These are phyloP conservation scores for Marasmius tenuissimus DNA, from an alignment of 1,284 basidiomycete species.

Conservation along the genomic window DNA sequence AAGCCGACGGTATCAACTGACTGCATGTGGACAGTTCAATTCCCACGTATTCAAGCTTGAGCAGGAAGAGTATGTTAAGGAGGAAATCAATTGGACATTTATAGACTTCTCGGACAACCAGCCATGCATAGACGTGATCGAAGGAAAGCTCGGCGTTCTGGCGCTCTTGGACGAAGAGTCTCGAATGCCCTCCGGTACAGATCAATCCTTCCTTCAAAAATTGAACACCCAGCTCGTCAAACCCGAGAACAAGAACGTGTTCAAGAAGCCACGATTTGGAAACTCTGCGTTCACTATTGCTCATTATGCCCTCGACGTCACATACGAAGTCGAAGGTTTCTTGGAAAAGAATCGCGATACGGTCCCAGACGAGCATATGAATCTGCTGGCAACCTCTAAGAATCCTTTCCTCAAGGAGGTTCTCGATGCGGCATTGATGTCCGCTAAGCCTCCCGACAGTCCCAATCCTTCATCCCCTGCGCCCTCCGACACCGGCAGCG, in stretches of 20 bases:
- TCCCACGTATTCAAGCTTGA: conserved; percentile 99
- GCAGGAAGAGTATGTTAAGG: conserved; percentile 98
- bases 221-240: conserved; percentile 86
- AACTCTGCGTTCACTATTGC: conserved; percentile 97
- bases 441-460: conserved; percentile 65
- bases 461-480: conserved; percentile 69
- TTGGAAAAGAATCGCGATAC: conserved; percentile 99
- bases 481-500: conserved; percentile 71
- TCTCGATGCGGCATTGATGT: conserved; percentile 83
- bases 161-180: conserved; percentile 98
- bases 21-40: conserved; percentile 67
- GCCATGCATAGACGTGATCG: conserved; percentile 97
- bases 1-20: too few relatives aligned
- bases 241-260: conserved; percentile 85
- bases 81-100: conserved; percentile 99
- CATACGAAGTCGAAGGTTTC: conserved; percentile 98
- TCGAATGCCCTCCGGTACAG: conserved; percentile 91
- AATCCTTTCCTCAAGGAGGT: conserved; percentile 96
- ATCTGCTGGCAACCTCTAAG: conserved; percentile 80
- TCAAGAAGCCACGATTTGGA: conserved; percentile 98
- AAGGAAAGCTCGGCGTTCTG: conserved; percentile 94
- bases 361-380: conserved; percentile 97
- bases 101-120: conserved; percentile 99
- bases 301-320: conserved; percentile 97
- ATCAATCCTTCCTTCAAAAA: conserved; percentile 93